Conservation (phyloP, 2,329 filamentous ascomycete genomes). For the Fusarium citri region DNA sequence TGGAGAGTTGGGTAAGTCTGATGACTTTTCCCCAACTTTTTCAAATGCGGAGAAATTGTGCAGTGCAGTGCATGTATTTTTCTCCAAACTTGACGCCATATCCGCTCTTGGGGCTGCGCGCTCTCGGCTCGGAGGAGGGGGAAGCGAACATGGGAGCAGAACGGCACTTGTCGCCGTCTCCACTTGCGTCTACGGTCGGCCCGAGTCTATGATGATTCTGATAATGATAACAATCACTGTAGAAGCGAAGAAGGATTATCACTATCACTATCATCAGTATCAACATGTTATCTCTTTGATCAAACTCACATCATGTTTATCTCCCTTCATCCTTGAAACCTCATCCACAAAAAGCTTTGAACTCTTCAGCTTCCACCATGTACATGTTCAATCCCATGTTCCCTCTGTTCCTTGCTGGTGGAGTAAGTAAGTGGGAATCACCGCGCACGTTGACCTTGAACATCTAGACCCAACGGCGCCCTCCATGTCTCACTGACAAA, state of each 20-base stretch:
- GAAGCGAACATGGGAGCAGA: slow-evolving; percentile 1
- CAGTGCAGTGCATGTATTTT: neutral
- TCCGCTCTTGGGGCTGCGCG: slow-evolving; percentile 13
- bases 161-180: slow-evolving; percentile 27
- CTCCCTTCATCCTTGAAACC: neutral
- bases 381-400: slow-evolving; percentile 17
- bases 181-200: slow-evolving; percentile 23
- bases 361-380: neutral
- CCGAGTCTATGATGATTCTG: slow-evolving; percentile 14
- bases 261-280: neutral
- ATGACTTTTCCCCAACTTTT: slow-evolving; percentile 21
- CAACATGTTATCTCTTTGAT: neutral
- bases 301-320: slow-evolving; percentile 9
- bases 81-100: slow-evolving; percentile 33
- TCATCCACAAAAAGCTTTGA: slow-evolving; percentile 26
- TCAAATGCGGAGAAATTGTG: slow-evolving; percentile 18
- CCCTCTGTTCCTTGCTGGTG: slow-evolving; percentile 5
- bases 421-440: slow-evolving; percentile 14
- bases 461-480: slow-evolving; percentile 13
- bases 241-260: neutral
- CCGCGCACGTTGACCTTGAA: slow-evolving; percentile 10
- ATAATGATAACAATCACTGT: slow-evolving; percentile 3
- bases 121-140: slow-evolving; percentile 11
- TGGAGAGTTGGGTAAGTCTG: slow-evolving; percentile 6
- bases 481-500: neutral